These are phyloP conservation scores for Blastobotrys parvus DNA, from an alignment of 805 yeast species.

Conservation along the genomic window DNA sequence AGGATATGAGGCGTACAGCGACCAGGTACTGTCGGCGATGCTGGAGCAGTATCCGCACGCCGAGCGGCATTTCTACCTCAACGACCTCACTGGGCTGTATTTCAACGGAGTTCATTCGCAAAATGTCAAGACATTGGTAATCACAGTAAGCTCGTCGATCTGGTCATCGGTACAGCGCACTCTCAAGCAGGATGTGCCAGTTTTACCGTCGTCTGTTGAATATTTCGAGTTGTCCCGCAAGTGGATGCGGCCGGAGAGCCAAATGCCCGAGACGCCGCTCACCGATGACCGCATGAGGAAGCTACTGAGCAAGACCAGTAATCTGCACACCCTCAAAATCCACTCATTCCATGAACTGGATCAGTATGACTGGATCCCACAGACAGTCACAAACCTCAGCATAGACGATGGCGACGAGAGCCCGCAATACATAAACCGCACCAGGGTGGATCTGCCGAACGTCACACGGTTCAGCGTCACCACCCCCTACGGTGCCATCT, in stretches of 20 bases:
- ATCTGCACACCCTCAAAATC: neutral
- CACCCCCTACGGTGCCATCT: slow-evolving; percentile 1
- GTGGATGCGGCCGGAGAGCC: neutral
- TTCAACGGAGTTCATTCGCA: neutral
- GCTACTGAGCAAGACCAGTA: neutral
- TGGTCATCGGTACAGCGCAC: slow-evolving; percentile 1
- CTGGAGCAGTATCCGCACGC: neutral
- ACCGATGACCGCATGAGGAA: neutral
- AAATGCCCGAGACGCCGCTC: neutral
- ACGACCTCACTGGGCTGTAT: neutral
- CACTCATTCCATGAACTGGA: slow-evolving; percentile 1
- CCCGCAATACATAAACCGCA: neutral
- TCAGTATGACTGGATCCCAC: neutral
- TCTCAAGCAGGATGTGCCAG: neutral
- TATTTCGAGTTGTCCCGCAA: neutral
- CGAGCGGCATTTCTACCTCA: neutral
- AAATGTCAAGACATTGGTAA: neutral
- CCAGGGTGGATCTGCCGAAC: neutral
- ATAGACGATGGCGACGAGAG: neutral
- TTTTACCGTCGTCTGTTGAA: neutral
- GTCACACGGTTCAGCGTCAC: neutral
- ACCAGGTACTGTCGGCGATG: neutral
- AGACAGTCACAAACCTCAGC: neutral
- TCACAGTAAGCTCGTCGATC: neutral
- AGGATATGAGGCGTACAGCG: neutral